phyloP scores from a whole-genome alignment of 805 yeast species.

The Candida qinlingensis region DNA sequence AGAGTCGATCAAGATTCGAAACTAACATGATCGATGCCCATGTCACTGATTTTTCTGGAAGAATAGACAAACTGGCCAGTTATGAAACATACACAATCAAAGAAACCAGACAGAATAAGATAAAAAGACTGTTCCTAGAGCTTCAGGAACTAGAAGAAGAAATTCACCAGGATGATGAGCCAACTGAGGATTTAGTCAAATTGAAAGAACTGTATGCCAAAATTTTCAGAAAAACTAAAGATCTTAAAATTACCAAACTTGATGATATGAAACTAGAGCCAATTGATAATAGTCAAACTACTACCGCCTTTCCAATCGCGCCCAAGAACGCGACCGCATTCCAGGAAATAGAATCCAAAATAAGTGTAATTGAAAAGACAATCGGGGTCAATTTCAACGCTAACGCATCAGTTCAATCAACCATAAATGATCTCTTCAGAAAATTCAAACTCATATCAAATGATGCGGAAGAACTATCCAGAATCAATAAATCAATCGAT shows the following conservation, averaged over 20 bases:
- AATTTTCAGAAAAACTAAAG: slow-evolving; percentile 12
- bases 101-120: slow-evolving; percentile 35
- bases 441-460: slow-evolving; percentile 24
- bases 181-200: slow-evolving; percentile 15
- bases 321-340: not conserved
- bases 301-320: not conserved
- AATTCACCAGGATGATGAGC: slow-evolving; percentile 11
- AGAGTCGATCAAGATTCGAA: slow-evolving; percentile 25
- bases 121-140: slow-evolving; percentile 35
- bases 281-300: too few species aligned
- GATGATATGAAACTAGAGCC: not conserved
- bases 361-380: slow-evolving; percentile 13
- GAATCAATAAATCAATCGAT: slow-evolving; percentile 19
- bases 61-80: slow-evolving; percentile 31
- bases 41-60: slow-evolving; percentile 24
- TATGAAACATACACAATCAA: slow-evolving; percentile 26
- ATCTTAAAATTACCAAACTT: slow-evolving; percentile 5
- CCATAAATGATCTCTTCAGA: slow-evolving; percentile 27
- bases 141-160: slow-evolving; percentile 30
- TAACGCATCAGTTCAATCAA: slow-evolving; percentile 20
- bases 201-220: slow-evolving; percentile 18
- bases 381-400: slow-evolving; percentile 14
- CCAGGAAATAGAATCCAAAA: slow-evolving; percentile 11
- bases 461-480: slow-evolving; percentile 19
- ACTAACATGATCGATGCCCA: slow-evolving; percentile 23